Evolutionary conservation across 495 filamentous ascomycete species (phyloP).

Genomic region (Xeromyces bisporus): DNA sequence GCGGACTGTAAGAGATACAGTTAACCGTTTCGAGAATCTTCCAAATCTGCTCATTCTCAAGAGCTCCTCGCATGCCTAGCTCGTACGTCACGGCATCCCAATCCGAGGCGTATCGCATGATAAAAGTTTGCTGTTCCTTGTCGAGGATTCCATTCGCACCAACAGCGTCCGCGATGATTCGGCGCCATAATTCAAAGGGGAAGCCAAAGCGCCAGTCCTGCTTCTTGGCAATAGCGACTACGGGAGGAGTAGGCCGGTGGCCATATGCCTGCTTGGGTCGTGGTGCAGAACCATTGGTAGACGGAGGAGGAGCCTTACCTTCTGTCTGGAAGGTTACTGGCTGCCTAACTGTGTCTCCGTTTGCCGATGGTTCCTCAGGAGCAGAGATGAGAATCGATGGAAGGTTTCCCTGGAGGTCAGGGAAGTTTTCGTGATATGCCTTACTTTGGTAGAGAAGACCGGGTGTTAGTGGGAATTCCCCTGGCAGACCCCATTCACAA

Average conservation of each 20-base stretch:
- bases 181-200: slow-evolving; percentile 14
- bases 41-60: slow-evolving; percentile 19
- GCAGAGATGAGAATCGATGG: background rate
- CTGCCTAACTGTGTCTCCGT: background rate
- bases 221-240: background rate
- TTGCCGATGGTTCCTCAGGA: background rate
- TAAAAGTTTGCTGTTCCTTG: slow-evolving; percentile 13
- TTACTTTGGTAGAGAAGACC: too few relatives aligned
- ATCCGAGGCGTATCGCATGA: slow-evolving; percentile 13
- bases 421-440: slow-evolving; percentile 7
- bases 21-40: slow-evolving; percentile 15
- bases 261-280: background rate
- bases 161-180: slow-evolving; percentile 17
- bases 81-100: slow-evolving; percentile 12
- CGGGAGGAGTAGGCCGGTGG: too few relatives aligned
- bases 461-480: slow-evolving; percentile 9
- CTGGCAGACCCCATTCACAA: too few relatives aligned
- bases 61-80: slow-evolving; percentile 11
- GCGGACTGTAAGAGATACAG: slow-evolving; percentile 14
- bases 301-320: background rate
- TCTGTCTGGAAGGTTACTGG: background rate
- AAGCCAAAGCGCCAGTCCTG: slow-evolving; percentile 8
- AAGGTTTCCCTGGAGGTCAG: slow-evolving; percentile 2
- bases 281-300: background rate
- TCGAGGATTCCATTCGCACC: slow-evolving; percentile 18